phyloP scores from a whole-genome alignment of 805 yeast genomes.

The Starmerella gropengiesseri region DNA sequence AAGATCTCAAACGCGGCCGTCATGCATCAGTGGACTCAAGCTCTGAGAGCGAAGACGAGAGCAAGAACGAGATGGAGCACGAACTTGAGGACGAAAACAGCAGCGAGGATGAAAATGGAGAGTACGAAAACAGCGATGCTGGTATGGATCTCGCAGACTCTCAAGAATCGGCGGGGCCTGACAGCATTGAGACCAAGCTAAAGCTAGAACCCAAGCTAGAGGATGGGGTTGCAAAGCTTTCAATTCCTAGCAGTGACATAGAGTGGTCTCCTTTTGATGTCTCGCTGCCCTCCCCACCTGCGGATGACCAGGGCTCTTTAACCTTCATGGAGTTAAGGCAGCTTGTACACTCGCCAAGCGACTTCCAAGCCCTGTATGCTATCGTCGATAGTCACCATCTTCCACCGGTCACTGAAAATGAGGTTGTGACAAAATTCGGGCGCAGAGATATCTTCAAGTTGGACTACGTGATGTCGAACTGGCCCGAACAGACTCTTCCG shows the following conservation, averaged over 20 bases:
- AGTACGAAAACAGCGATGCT: no score
- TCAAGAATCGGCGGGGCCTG: neutral
- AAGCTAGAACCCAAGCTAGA: no score
- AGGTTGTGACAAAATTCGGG: neutral
- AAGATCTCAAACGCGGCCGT: neutral
- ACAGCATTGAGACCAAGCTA: no score
- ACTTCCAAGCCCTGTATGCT: constrained; percentile 1
- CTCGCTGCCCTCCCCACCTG: no score
- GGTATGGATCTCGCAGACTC: no score
- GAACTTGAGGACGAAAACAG: constrained; percentile 1
- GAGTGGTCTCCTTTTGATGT: no score
- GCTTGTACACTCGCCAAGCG: constrained; percentile 2
- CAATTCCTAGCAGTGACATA: no score
- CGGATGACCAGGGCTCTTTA: no score
- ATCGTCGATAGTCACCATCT: neutral
- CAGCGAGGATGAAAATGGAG: neutral
- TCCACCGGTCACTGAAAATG: neutral
- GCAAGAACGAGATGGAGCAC: neutral
- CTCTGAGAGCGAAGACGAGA: neutral
- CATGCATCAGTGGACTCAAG: neutral
- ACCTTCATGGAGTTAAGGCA: neutral
- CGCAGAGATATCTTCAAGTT: neutral
- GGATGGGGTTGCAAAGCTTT: no score
- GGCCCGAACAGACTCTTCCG: constrained; percentile 6
- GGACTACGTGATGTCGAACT: neutral